These are phyloP conservation scores for Phyllosticta capitalensis DNA, from an alignment of 2,329 filamentous ascomycete species.

Conservation along the genomic window DNA sequence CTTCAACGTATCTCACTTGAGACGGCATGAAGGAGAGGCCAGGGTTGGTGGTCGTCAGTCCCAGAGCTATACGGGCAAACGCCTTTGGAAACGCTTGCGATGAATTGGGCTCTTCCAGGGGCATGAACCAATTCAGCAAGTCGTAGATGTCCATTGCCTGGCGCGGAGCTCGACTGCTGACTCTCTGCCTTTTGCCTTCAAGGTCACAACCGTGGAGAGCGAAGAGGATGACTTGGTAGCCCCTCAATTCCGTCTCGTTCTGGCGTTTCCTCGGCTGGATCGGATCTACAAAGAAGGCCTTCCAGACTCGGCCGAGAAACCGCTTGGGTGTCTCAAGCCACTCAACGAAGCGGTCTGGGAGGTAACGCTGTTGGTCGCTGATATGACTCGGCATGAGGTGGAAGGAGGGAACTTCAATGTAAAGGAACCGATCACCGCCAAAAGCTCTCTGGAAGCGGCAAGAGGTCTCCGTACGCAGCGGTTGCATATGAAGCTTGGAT, in stretches of 20 bases:
- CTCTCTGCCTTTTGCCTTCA: neutral
- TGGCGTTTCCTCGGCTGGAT: constrained; percentile 23
- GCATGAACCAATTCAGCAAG: constrained; percentile 33
- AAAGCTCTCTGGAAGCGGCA: constrained; percentile 30
- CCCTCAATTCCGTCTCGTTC: neutral
- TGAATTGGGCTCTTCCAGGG: constrained; percentile 23
- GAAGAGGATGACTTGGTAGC: constrained; percentile 24
- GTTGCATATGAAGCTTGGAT: constrained; percentile 20
- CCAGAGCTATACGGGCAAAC: constrained; percentile 34
- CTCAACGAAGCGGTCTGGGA: constrained; percentile 20
- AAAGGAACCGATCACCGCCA: constrained; percentile 33
- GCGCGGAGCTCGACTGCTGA: neutral
- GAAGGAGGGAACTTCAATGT: constrained; percentile 27
- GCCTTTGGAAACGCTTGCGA: constrained; percentile 32
- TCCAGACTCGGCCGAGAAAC: constrained; percentile 35
- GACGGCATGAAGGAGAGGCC: constrained; percentile 27
- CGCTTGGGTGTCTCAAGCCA: constrained; percentile 26
- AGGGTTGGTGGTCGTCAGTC: constrained; percentile 31
- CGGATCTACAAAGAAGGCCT: constrained; percentile 28
- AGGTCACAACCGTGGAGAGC: constrained; percentile 25
- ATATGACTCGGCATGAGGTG: constrained; percentile 12
- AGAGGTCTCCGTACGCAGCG: constrained; percentile 21
- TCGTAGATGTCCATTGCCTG: constrained; percentile 14
- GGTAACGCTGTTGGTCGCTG: constrained; percentile 15
- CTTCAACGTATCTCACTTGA: constrained; percentile 25